phyloP scores from a whole-genome alignment of 768 basidiomycete genomes.

The Suillus luteus region DNA sequence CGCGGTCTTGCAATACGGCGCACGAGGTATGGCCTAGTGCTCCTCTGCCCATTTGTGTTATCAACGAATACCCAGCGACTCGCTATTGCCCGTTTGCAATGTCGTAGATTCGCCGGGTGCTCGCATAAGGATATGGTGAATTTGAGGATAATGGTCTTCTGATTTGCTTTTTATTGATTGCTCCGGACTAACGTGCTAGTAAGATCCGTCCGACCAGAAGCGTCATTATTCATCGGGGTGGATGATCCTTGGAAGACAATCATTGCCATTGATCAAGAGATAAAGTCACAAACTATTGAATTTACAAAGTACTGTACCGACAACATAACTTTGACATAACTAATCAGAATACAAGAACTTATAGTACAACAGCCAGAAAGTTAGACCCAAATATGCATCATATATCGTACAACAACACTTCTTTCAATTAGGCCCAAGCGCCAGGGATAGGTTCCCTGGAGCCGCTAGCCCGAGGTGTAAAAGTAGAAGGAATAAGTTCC shows the following conservation, averaged over 20 bases:
- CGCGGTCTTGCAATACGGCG: slow-evolving; percentile 1
- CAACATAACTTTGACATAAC: slow-evolving; percentile 1
- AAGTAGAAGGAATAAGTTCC: slow-evolving; percentile 49
- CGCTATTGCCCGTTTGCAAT: neutral
- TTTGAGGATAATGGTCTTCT: neutral
- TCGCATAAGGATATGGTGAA: neutral
- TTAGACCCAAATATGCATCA: neutral
- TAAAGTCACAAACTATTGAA: neutral
- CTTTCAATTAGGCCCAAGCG: slow-evolving; percentile 42
- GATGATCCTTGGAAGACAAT: too few relatives aligned
- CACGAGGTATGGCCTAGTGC: neutral
- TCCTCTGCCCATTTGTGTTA: neutral
- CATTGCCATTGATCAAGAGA: neutral
- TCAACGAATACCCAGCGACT: neutral
- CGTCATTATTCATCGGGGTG: too few relatives aligned
- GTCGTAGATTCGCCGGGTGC: neutral
- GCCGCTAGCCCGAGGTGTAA: slow-evolving; percentile 39
- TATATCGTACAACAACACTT: neutral
- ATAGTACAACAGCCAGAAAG: slow-evolving; percentile 9
- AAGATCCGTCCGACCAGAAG: slow-evolving; percentile 1
- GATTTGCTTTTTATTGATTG: neutral
- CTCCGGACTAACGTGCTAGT: neutral
- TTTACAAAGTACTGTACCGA: neutral
- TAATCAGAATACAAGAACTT: slow-evolving; percentile 2
- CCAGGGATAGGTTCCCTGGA: slow-evolving; percentile 42